phyloP scores from a whole-genome alignment of 352 stramenopile genomes.

The Plasmopara muralis region DNA sequence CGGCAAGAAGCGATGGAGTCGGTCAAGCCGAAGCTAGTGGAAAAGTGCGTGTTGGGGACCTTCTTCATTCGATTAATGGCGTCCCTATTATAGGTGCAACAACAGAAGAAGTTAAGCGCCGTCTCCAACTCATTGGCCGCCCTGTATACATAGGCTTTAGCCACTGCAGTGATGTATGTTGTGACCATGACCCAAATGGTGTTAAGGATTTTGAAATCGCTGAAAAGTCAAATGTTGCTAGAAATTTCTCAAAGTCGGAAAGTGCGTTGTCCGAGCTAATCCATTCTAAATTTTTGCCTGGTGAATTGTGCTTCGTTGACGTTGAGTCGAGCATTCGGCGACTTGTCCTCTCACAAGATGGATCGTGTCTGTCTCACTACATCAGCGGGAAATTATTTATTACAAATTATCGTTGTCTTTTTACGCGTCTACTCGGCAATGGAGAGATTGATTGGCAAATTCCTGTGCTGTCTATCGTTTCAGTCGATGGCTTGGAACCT shows the following conservation, averaged over 20 bases:
- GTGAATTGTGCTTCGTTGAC: slow-evolving; percentile 74
- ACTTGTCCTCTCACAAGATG: slow-evolving; percentile 53
- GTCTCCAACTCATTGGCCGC: slow-evolving; percentile 59
- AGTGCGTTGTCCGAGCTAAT: slow-evolving; percentile 15
- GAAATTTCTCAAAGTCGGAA: slow-evolving; percentile 3
- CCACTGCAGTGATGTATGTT: slow-evolving; percentile 22
- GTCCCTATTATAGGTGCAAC: slow-evolving; percentile 60
- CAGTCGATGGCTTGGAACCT: slow-evolving; percentile 53
- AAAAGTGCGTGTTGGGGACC: slow-evolving; percentile 51
- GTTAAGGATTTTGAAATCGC: slow-evolving; percentile 6
- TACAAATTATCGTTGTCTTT: slow-evolving; percentile 81
- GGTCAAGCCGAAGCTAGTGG: slow-evolving; percentile 61
- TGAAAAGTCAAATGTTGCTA: slow-evolving; percentile 3
- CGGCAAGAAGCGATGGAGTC: slow-evolving; percentile 18
- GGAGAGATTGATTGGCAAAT: slow-evolving; percentile 69
- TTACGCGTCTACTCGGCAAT: slow-evolving; percentile 42
- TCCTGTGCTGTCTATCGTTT: slow-evolving; percentile 66
- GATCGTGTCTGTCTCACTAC: slow-evolving; percentile 61
- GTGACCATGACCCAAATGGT: slow-evolving; percentile 5
- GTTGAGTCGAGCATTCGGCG: slow-evolving; percentile 65
- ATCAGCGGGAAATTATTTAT: slow-evolving; percentile 74
- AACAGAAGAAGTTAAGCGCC: slow-evolving; percentile 73
- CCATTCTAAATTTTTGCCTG: slow-evolving; percentile 43
- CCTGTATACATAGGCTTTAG: slow-evolving; percentile 71
- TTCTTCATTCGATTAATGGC: slow-evolving; percentile 79